Conservation (phyloP, 352 stramenopile species). For the Globisporangium cystogenes region DNA sequence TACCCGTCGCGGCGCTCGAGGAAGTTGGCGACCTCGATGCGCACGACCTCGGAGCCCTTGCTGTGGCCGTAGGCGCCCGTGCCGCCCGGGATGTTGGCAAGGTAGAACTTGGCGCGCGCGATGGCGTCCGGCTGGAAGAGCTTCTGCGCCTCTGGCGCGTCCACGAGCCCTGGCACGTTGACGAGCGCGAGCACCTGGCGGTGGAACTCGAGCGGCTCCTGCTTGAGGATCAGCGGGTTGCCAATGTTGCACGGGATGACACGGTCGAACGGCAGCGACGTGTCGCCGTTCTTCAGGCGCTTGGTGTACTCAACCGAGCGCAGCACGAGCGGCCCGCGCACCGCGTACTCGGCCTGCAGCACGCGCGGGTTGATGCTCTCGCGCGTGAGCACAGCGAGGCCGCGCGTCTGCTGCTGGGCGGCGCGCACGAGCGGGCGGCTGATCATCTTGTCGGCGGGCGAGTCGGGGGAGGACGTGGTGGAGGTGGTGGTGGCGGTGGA, state of each 20-base stretch:
- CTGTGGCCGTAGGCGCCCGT: slow-evolving; percentile 92
- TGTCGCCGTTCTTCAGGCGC: slow-evolving; percentile 54
- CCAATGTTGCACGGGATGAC: slow-evolving; percentile 98
- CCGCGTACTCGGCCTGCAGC: slow-evolving; percentile 82
- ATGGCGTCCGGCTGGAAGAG: slow-evolving; percentile 88
- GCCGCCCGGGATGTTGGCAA: slow-evolving; percentile 81
- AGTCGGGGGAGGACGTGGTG: too few species aligned
- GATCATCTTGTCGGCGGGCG: too few species aligned
- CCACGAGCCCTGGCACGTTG: slow-evolving; percentile 84
- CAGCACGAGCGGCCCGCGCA: slow-evolving; percentile 83
- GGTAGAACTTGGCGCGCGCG: slow-evolving; percentile 82
- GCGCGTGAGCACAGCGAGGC: slow-evolving; percentile 69
- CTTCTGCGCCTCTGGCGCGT: slow-evolving; percentile 66
- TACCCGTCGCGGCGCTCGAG: slow-evolving; percentile 87
- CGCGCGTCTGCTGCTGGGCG: slow-evolving; percentile 11
- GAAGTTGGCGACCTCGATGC: slow-evolving; percentile 89
- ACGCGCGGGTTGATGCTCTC: slow-evolving; percentile 78
- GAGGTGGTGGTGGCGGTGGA: background rate
- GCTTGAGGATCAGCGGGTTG: slow-evolving; percentile 95
- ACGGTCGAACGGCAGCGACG: slow-evolving; percentile 86
- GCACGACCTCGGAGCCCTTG: slow-evolving; percentile 84
- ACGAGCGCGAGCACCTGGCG: slow-evolving; percentile 90
- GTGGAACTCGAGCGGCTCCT: slow-evolving; percentile 93
- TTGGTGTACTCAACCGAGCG: slow-evolving; percentile 73
- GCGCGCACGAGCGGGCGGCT: slow-evolving; percentile 6